A percentile compares a stretch with the other conserved stretches of the same genome.
These are phyloP conservation scores for Remersonia thermophila DNA, from an alignment of 2,329 filamentous ascomycete genomes.

Conservation along the genomic window DNA sequence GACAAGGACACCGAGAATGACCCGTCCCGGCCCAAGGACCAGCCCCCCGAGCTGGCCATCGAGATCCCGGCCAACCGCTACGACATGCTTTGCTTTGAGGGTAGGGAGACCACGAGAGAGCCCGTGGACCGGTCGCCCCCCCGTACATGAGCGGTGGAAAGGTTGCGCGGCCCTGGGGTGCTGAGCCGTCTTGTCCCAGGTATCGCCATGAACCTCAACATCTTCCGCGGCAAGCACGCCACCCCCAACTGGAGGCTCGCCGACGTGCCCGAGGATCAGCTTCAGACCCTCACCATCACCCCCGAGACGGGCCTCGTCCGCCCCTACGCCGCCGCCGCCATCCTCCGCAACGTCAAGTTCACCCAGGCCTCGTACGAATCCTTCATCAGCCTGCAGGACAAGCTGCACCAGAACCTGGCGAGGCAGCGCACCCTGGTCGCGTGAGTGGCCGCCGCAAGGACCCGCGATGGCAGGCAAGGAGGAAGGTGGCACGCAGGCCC, in stretches of 20 bases:
- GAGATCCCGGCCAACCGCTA: constrained; percentile 93
- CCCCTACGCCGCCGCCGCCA: constrained; percentile 78
- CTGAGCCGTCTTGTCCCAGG: constrained; percentile 7
- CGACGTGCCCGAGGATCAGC: constrained; percentile 57
- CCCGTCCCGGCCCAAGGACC: constrained; percentile 60
- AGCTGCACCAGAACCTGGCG: constrained; percentile 91
- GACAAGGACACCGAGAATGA: constrained; percentile 84
- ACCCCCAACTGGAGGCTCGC: constrained; percentile 71
- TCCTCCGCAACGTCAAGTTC: constrained; percentile 84
- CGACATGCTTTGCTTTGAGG: constrained; percentile 95
- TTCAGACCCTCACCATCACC: constrained; percentile 70
- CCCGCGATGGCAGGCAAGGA: neutral
- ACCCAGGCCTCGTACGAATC: constrained; percentile 85
- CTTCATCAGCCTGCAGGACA: constrained; percentile 96
- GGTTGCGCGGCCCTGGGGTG: neutral
- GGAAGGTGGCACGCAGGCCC: no score
- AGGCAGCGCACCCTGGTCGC: constrained; percentile 67
- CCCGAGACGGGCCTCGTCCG: constrained; percentile 66
- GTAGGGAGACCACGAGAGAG: no score
- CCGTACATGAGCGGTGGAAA: no score
- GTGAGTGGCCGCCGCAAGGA: constrained; percentile 8
- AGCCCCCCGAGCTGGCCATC: constrained; percentile 90
- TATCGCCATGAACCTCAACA: constrained; percentile 88
- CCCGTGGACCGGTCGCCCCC: no score
- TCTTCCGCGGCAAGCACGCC: constrained; percentile 68